phyloP scores from a whole-genome alignment of 2,329 filamentous ascomycete species.

The Zasmidium cellare region DNA sequence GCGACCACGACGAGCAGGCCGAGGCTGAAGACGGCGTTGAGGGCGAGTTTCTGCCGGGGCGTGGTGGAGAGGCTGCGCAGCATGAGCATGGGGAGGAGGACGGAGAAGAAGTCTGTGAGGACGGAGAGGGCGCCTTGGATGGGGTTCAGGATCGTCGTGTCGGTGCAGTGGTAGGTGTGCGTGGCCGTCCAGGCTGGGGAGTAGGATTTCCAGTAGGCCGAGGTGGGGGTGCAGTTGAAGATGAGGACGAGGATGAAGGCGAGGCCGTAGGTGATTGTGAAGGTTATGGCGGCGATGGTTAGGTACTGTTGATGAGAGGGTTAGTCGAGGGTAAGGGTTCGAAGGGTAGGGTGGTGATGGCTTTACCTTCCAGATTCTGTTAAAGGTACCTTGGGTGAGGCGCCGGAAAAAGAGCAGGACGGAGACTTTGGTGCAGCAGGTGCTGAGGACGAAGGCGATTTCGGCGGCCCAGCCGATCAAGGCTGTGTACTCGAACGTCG shows the following conservation, averaged over 20 bases:
- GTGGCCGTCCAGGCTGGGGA: constrained; percentile 36
- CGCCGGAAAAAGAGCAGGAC: constrained; percentile 45
- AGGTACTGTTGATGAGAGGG: constrained; percentile 25
- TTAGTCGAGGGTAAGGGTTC: no score
- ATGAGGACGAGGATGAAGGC: constrained; percentile 34
- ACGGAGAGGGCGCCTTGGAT: constrained; percentile 41
- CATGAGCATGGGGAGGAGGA: constrained; percentile 43
- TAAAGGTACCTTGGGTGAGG: constrained; percentile 37
- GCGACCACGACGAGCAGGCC: constrained; percentile 33
- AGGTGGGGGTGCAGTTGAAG: constrained; percentile 42
- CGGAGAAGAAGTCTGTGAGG: constrained; percentile 42
- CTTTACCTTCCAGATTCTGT: constrained; percentile 27
- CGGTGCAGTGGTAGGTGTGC: constrained; percentile 34
- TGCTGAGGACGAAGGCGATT: constrained; percentile 33
- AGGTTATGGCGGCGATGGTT: constrained; percentile 39
- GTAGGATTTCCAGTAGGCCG: constrained; percentile 43
- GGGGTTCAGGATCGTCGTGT: constrained; percentile 41
- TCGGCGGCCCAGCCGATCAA: constrained; percentile 36
- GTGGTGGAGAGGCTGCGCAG: constrained; percentile 46
- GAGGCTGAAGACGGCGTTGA: constrained; percentile 41
- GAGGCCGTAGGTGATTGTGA: constrained; percentile 40
- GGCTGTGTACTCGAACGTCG: constrained; percentile 22
- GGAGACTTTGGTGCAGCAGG: constrained; percentile 37
- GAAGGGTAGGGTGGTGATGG: background rate
- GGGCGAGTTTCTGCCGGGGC: constrained; percentile 44